phyloP scores from a whole-genome alignment of 2,329 filamentous ascomycete genomes.

The Monosporascus ibericus region DNA sequence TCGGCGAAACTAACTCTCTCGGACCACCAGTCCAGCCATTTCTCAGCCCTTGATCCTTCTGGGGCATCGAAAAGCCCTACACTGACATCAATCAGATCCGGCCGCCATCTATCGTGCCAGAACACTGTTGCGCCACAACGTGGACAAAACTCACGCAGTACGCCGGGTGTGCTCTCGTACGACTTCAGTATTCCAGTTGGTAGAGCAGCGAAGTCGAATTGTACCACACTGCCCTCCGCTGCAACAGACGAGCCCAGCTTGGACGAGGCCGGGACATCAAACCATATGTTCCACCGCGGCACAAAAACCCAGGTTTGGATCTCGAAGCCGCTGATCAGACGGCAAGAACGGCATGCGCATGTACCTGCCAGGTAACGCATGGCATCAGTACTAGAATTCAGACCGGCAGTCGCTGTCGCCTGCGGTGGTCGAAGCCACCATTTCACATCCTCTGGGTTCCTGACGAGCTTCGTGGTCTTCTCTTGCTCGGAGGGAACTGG shows the following conservation, averaged over 20 bases:
- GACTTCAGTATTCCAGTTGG: slow-evolving; percentile 37
- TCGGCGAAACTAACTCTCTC: slow-evolving; percentile 54
- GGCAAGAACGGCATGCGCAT: slow-evolving; percentile 58
- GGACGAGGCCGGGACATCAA: slow-evolving; percentile 22
- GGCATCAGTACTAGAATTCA: slow-evolving; percentile 1
- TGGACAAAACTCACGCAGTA: slow-evolving; percentile 56
- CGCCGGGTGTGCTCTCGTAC: slow-evolving; percentile 48
- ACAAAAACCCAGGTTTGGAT: slow-evolving; percentile 63
- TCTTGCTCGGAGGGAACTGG: slow-evolving; percentile 1
- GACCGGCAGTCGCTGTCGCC: slow-evolving; percentile 10
- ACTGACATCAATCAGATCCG: slow-evolving; percentile 57
- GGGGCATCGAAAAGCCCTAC: slow-evolving; percentile 48
- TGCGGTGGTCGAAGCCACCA: slow-evolving; percentile 49
- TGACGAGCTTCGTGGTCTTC: slow-evolving; percentile 14
- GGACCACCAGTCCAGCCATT: slow-evolving; percentile 58
- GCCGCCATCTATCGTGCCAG: slow-evolving; percentile 49
- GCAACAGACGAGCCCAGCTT: not conserved
- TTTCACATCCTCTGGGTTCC: slow-evolving; percentile 43
- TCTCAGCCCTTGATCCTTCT: slow-evolving; percentile 48
- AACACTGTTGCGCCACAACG: slow-evolving; percentile 60
- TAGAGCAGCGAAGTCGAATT: slow-evolving; percentile 31
- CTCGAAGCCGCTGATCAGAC: slow-evolving; percentile 54
- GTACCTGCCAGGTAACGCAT: slow-evolving; percentile 53
- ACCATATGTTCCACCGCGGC: slow-evolving; percentile 50
- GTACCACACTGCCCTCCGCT: slow-evolving; percentile 3